Conservation (phyloP, 2,329 filamentous ascomycete species). For the Massarina eburnea region DNA sequence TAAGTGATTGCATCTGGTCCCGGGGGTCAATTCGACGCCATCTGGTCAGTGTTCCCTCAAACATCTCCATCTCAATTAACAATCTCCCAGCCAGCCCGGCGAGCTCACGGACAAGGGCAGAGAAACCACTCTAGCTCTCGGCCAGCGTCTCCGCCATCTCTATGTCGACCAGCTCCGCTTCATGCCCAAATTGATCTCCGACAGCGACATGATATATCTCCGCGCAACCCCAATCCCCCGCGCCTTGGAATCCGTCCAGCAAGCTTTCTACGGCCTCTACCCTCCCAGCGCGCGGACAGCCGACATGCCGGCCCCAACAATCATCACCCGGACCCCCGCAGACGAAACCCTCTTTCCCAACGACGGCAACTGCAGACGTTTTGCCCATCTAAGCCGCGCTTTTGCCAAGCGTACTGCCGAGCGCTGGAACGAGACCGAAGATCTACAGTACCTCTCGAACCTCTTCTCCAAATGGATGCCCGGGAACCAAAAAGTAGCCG, state of each 20-base stretch:
- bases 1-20: conserved; percentile 66
- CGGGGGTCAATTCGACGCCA: conserved; percentile 68
- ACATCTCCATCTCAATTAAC: conserved; percentile 1
- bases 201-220: conserved; percentile 49
- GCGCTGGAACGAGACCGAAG: conserved; percentile 60
- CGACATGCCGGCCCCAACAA: conserved; percentile 47
- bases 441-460: conserved; percentile 82
- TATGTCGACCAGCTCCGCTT: conserved; percentile 55
- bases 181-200: conserved; percentile 48
- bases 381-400: conserved; percentile 49
- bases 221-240: conserved; percentile 53
- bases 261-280: conserved; percentile 53
- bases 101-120: conserved; percentile 55
- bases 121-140: conserved; percentile 52
- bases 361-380: conserved; percentile 51
- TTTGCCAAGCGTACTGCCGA: conserved; percentile 52
- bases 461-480: conserved; percentile 87
- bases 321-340: conserved; percentile 47
- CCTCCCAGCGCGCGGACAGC: conserved; percentile 46
- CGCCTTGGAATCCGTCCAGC: conserved; percentile 54
- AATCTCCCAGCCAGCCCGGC: conserved; percentile 43
- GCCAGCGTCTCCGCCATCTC: conserved; percentile 50
- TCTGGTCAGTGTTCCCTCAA: conserved; percentile 65
- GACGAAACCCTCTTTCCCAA: conserved; percentile 56
- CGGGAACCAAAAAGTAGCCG: conserved; percentile 65